Percentiles rank a stretch among this genome's conserved stretches.
Evolutionary conservation across 2,329 filamentous ascomycete genomes (phyloP).

Genomic region (Penicillium sp.): DNA sequence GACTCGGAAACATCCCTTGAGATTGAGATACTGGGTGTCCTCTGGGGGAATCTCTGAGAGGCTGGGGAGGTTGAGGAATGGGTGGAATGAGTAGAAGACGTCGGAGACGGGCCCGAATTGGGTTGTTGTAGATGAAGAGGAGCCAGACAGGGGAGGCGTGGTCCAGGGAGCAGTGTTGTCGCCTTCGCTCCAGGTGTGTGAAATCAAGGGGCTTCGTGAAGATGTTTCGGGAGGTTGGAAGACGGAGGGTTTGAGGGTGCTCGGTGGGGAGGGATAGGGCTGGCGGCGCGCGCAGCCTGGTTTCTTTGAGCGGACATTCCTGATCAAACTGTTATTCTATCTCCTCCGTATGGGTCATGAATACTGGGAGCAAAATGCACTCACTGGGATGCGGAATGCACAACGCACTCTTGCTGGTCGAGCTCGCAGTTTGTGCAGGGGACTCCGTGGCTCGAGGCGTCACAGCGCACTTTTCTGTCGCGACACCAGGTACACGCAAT

Average conservation of each 20-base stretch:
- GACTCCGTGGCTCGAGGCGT: conserved; percentile 10
- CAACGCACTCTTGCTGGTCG: conserved; percentile 10
- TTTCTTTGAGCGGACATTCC: not conserved
- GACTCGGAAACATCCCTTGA: conserved; percentile 9
- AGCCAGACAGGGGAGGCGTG: not conserved
- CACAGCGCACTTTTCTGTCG: conserved; percentile 15
- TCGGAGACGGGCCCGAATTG: not conserved
- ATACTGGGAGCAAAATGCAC: not conserved
- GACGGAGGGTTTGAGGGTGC: not conserved
- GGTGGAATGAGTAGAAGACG: conserved; percentile 8
- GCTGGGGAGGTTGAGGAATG: conserved; percentile 10
- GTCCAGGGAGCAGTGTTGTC: not conserved
- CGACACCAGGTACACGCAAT: conserved; percentile 16
- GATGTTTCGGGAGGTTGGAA: not conserved
- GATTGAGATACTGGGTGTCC: conserved; percentile 8
- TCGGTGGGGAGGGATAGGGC: conserved; percentile 4
- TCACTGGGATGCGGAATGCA: conserved; percentile 7
- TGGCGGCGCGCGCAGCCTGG: not conserved
- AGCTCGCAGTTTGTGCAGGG: conserved; percentile 17
- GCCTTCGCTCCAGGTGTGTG: not conserved
- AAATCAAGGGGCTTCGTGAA: not conserved
- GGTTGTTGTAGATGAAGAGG: not conserved
- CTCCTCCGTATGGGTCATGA: no score
- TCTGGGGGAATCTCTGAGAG: not conserved
- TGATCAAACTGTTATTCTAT: not conserved